Evolutionary conservation across 441 rosid genomes (phyloP).

Genomic region (Theobroma grandiflorum): DNA sequence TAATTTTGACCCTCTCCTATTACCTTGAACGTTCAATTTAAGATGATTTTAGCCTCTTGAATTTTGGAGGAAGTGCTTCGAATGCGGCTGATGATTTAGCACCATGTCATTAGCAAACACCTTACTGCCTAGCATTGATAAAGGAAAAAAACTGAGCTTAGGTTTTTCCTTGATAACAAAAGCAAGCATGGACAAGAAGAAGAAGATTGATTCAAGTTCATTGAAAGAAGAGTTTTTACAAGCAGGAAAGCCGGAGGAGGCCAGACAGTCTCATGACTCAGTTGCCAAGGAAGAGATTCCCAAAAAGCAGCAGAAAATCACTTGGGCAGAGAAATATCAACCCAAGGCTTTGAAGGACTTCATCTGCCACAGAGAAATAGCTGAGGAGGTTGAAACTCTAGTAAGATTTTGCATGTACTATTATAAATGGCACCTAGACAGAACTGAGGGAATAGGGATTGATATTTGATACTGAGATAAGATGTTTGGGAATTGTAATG

Average conservation of each 20-base stretch:
- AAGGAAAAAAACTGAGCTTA: not conserved
- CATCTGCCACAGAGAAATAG: constrained; percentile 25
- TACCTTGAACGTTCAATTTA: not conserved
- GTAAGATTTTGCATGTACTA: not conserved
- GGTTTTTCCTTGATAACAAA: not conserved
- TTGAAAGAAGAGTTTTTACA: not conserved
- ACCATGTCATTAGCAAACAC: not conserved
- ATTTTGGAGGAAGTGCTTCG: not conserved
- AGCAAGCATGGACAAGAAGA: not conserved
- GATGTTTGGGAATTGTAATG: not conserved
- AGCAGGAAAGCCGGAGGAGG: not conserved
- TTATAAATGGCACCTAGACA: not conserved
- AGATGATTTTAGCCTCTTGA: not conserved
- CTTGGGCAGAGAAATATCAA: constrained; percentile 21
- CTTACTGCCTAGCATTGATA: not conserved
- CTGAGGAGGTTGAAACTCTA: not conserved
- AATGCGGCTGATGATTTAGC: not conserved
- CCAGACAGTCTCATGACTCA: not conserved
- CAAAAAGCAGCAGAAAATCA: not conserved
- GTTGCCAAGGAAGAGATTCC: not conserved
- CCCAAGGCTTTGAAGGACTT: constrained; percentile 21
- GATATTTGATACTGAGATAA: not conserved
- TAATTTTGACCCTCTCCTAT: not conserved
- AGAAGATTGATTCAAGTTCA: not conserved
- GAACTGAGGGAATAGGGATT: not conserved